Evolutionary conservation across 2,329 filamentous ascomycete genomes (phyloP).

Genomic region (Zymoseptoria brevis): DNA sequence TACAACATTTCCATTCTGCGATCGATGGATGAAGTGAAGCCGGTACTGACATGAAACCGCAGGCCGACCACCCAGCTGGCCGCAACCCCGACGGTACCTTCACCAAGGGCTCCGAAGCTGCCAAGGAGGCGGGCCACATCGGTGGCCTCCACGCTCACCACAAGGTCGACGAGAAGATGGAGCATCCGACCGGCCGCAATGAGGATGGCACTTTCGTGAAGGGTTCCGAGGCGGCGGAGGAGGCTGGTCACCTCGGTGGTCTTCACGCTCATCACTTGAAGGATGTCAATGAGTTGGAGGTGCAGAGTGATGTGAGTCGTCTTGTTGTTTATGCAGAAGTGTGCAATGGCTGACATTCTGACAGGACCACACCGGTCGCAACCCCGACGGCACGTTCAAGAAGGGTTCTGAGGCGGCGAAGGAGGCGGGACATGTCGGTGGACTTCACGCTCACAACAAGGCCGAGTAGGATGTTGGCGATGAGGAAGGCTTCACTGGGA

Average conservation of each 20-base stretch:
- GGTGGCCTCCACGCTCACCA: conserved; percentile 15
- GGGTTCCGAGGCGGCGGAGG: conserved; percentile 16
- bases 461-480: neutral
- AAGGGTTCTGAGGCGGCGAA: conserved; percentile 15
- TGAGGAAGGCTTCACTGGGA: neutral
- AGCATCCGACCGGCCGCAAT: conserved; percentile 2
- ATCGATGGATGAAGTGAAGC: neutral
- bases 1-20: neutral
- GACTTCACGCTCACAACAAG: conserved; percentile 1
- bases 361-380: conserved; percentile 16
- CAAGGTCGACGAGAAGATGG: conserved; percentile 8
- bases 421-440: conserved; percentile 11
- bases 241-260: conserved; percentile 17
- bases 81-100: conserved; percentile 21
- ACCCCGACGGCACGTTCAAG: conserved; percentile 17
- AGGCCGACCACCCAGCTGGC: conserved; percentile 12
- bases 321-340: neutral
- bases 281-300: neutral
- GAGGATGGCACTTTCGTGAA: conserved; percentile 9
- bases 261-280: conserved; percentile 7
- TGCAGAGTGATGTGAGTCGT: neutral
- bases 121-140: conserved; percentile 18
- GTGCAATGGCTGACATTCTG: neutral
- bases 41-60: neutral
- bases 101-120: conserved; percentile 16